Percentiles rank a stretch among this genome's conserved stretches.
These are phyloP conservation scores for Alternaria sp. DNA, from an alignment of 2,329 filamentous ascomycete genomes.

Conservation along the genomic window DNA sequence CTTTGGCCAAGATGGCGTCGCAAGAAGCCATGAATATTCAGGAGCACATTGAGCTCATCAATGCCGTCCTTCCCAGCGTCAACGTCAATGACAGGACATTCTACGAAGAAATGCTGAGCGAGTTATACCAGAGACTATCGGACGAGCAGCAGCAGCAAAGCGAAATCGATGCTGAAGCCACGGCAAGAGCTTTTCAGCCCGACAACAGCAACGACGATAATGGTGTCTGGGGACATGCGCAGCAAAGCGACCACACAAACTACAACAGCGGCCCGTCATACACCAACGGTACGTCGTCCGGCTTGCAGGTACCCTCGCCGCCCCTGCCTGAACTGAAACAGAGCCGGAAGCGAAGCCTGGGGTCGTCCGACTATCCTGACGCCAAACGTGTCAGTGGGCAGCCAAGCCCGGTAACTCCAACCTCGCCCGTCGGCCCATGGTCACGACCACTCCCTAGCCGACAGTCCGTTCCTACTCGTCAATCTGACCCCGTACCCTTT, in stretches of 20 bases:
- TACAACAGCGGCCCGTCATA: slow-evolving; percentile 1
- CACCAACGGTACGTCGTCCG: neutral
- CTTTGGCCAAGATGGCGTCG: slow-evolving; percentile 4
- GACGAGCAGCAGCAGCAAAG: slow-evolving; percentile 1
- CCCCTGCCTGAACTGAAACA: slow-evolving; percentile 11
- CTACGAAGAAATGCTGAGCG: slow-evolving; percentile 11
- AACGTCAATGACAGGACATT: slow-evolving; percentile 7
- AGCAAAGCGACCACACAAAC: slow-evolving; percentile 3
- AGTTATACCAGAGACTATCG: slow-evolving; percentile 2
- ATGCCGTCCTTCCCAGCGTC: slow-evolving; percentile 7
- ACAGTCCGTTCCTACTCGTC: slow-evolving; percentile 1
- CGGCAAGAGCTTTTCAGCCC: slow-evolving; percentile 2
- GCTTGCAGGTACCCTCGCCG: slow-evolving; percentile 10
- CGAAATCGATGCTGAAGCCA: neutral
- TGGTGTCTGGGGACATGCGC: neutral
- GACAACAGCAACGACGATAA: neutral
- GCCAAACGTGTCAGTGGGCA: slow-evolving; percentile 39
- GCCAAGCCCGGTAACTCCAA: slow-evolving; percentile 34
- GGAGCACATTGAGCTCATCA: slow-evolving; percentile 14
- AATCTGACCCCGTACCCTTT: slow-evolving; percentile 1
- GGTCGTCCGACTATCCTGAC: slow-evolving; percentile 28
- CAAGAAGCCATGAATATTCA: slow-evolving; percentile 2
- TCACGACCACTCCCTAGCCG: slow-evolving; percentile 14
- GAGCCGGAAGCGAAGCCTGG: slow-evolving; percentile 40
- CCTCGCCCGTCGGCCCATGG: slow-evolving; percentile 27